Base-by-base conservation (phyloP, 2,329 filamentous ascomycete species). In the Clathrospora elynae region DNA sequence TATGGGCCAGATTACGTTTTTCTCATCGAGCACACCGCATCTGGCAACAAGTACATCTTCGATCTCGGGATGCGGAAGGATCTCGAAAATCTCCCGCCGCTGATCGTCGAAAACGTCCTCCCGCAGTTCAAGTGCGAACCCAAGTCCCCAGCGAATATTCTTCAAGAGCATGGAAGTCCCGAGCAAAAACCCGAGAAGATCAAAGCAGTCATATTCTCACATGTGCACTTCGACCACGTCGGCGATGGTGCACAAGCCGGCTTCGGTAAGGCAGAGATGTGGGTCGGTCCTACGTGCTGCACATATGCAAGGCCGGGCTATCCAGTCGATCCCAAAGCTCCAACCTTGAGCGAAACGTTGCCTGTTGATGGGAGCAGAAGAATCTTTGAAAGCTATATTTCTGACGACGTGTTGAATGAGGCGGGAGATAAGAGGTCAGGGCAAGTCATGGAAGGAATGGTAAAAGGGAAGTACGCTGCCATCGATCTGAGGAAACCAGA, bases 61-160 rank as follows among this genome's bases (percentile, higher is more conserved):
- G 79, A 82, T 49, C 71, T 82, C 2, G 79, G 79, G 6, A 69
- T 82, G 34, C 75, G 78, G 13, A 71, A 73, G 29, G 71, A 78
- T 17, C 54, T 75, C 2, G 55, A 66, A 16, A 65, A 64, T 23
- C 30, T 70, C 49, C 42, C 82, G 74, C 62, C 70, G 62, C 4
- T 55, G 52, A 14, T 66, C 55, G 7, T 68, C 71, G 48, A 75
- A 70, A 46, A 64, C 53, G 18, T 76, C 73, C 49, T 71, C 71
- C 46, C 64, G 55, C 20, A 59, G 52, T 54, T 73, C 73, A 30
- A 67, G 49, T 74, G 43, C 57, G 54, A 42, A 16, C 61, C 53
- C 42, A 64, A 54, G 11, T 59, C 56, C 4, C 62, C 63, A 4
- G 61, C 54, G 4, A 55, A 62, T 2, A 60, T 68, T 8, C 30